Conservation (phyloP, 2,329 filamentous ascomycete genomes). For the Epichloe gansuensis region DNA sequence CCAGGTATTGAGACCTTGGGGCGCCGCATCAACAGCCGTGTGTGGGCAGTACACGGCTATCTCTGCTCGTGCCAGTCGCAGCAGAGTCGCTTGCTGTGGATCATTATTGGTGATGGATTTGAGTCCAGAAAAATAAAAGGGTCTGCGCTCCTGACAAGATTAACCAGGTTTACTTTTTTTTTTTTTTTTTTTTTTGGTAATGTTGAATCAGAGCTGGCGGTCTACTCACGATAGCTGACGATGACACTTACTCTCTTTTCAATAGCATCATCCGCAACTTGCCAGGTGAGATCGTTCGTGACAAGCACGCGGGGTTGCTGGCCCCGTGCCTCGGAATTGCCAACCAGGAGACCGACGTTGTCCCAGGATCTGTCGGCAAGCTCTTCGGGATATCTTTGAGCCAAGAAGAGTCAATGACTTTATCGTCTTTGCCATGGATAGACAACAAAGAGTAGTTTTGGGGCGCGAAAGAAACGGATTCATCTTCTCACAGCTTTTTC, state of each 20-base stretch:
- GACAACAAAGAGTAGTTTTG: too few species aligned
- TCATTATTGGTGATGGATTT: slow-evolving; percentile 79
- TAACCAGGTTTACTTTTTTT: too few species aligned
- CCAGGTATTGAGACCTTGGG: slow-evolving; percentile 84
- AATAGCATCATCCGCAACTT: slow-evolving; percentile 85
- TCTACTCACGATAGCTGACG: slow-evolving; percentile 65
- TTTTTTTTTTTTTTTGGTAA: background rate
- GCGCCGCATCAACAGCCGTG: slow-evolving; percentile 82
- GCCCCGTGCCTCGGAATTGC: slow-evolving; percentile 26
- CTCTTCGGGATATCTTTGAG: slow-evolving; percentile 67
- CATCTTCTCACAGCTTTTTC: slow-evolving; percentile 55
- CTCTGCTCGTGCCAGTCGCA: slow-evolving; percentile 71
- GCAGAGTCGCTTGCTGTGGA: slow-evolving; percentile 73
- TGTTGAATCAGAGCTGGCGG: background rate
- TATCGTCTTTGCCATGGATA: too few species aligned
- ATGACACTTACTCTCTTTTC: slow-evolving; percentile 62
- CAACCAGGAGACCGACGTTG: slow-evolving; percentile 76
- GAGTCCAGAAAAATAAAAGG: slow-evolving; percentile 86
- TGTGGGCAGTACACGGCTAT: slow-evolving; percentile 95
- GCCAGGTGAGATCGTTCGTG: slow-evolving; percentile 81
- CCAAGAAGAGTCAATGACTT: too few species aligned
- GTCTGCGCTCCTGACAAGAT: slow-evolving; percentile 38
- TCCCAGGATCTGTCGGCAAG: slow-evolving; percentile 88
- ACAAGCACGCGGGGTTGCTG: slow-evolving; percentile 33
- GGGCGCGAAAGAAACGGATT: too few species aligned